A percentile compares a stretch with the other conserved stretches of the same genome.
phyloP scores from a whole-genome alignment of 352 stramenopile genomes.

The Plasmopara halstedii region DNA sequence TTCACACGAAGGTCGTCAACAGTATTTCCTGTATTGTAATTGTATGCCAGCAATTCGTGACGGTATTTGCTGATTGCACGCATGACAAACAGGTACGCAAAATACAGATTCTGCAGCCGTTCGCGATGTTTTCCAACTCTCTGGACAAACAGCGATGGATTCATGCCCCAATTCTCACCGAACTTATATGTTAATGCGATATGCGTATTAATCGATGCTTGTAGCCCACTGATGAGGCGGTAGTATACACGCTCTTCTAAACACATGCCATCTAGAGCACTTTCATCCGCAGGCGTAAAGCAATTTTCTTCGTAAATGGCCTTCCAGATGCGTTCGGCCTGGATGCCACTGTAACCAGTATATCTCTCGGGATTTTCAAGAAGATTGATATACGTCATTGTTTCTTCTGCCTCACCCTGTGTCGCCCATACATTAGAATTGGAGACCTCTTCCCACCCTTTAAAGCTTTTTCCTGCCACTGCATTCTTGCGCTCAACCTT shows the following conservation, averaged over 20 bases:
- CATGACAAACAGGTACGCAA: conserved; percentile 97
- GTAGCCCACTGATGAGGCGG: conserved; percentile 92
- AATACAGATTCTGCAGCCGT: conserved; percentile 97
- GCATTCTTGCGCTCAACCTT: conserved; percentile 72
- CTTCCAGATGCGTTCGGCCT: conserved; percentile 91
- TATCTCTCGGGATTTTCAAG: conserved; percentile 96
- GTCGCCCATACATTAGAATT: conserved; percentile 53
- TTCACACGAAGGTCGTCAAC: conserved; percentile 66
- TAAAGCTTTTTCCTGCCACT: conserved; percentile 47
- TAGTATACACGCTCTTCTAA: conserved; percentile 96
- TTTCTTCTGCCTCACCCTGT: conserved; percentile 47
- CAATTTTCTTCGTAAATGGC: conserved; percentile 98
- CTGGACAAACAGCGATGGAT: conserved; percentile 75
- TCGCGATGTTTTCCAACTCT: conserved; percentile 91
- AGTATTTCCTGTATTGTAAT: conserved; percentile 92
- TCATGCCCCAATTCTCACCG: conserved; percentile 58
- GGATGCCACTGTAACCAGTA: conserved; percentile 94
- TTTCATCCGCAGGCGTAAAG: conserved; percentile 67
- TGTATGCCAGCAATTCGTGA: conserved; percentile 89
- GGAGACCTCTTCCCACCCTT: conserved; percentile 54
- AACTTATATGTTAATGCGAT: conserved; percentile 85
- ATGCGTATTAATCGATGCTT: conserved; percentile 94
- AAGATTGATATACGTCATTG: conserved; percentile 93
- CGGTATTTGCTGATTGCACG: conserved; percentile 91
- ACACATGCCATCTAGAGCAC: conserved; percentile 69